These are phyloP conservation scores for Phytophthora lateralis DNA, from an alignment of 352 stramenopile species.

Conservation along the genomic window DNA sequence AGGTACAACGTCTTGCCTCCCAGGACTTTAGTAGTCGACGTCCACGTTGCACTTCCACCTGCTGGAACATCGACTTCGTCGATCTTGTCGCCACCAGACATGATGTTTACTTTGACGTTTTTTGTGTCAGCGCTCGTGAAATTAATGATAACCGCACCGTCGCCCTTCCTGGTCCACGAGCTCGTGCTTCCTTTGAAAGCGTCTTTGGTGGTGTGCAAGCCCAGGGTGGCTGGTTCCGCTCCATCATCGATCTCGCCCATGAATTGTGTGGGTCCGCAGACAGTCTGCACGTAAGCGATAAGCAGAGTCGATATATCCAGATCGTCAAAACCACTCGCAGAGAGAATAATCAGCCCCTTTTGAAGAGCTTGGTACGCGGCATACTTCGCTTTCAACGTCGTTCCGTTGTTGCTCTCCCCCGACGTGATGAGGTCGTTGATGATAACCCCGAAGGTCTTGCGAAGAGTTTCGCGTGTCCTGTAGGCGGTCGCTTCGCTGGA, in stretches of 20 bases:
- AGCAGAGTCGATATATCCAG: constrained; percentile 40
- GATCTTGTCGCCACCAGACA: constrained; percentile 48
- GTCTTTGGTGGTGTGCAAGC: constrained; percentile 34
- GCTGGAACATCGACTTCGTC: constrained; percentile 42
- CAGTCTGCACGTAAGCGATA: constrained; percentile 52
- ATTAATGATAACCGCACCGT: constrained; percentile 41
- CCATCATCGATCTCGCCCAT: constrained; percentile 57
- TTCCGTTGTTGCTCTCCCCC: constrained; percentile 32
- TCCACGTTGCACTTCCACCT: constrained; percentile 40
- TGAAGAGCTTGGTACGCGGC: constrained; percentile 30
- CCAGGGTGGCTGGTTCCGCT: constrained; percentile 32
- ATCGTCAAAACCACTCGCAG: background rate
- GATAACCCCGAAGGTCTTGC: constrained; percentile 46
- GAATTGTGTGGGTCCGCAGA: constrained; percentile 54
- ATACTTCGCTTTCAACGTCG: constrained; percentile 29
- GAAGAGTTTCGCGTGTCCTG: constrained; percentile 44
- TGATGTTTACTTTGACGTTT: constrained; percentile 54
- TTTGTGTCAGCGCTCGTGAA: constrained; percentile 52
- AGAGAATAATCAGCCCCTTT: background rate
- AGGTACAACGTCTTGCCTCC: constrained; percentile 73
- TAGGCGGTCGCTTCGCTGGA: constrained; percentile 28
- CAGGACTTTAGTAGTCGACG: constrained; percentile 34
- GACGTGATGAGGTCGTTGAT: constrained; percentile 51
- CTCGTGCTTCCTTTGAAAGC: constrained; percentile 47
- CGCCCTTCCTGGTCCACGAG: constrained; percentile 37